Evolutionary conservation across 768 basidiomycete species (phyloP).

Genomic region (Pleurotus cornucopiae): DNA sequence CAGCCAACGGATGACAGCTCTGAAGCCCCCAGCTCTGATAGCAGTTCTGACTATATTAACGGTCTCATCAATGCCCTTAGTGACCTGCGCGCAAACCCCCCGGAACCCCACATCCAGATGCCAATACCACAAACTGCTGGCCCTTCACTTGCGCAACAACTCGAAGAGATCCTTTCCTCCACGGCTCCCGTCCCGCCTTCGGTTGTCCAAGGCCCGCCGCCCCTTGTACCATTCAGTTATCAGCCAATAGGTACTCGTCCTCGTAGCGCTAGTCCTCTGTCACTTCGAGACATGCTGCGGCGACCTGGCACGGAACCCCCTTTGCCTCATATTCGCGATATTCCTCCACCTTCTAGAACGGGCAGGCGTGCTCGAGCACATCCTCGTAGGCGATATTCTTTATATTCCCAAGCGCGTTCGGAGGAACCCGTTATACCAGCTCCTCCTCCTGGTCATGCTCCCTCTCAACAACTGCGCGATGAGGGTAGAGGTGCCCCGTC

Average conservation of each 20-base stretch:
- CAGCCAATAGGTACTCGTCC: conserved; percentile 36
- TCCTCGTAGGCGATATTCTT: background rate
- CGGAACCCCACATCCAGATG: conserved; percentile 18
- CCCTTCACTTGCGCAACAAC: conserved; percentile 52
- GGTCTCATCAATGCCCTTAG: conserved; percentile 17
- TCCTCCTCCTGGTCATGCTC: background rate
- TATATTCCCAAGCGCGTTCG: background rate
- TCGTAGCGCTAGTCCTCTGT: conserved; percentile 33
- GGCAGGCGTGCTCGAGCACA: background rate
- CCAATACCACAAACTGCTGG: conserved; percentile 46
- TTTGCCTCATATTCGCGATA: conserved; percentile 6
- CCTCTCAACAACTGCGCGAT: background rate
- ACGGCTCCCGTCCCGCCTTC: conserved; percentile 33
- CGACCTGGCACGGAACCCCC: conserved; percentile 26
- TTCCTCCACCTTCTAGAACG: background rate
- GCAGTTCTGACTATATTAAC: background rate
- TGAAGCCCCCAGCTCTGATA: background rate
- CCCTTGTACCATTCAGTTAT: conserved; percentile 50
- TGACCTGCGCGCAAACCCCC: conserved; percentile 8
- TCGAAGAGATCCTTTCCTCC: conserved; percentile 57
- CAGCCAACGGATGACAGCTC: conserved; percentile 14
- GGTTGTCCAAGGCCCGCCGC: conserved; percentile 44
- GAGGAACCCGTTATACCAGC: conserved; percentile 8
- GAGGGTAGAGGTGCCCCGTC: background rate
- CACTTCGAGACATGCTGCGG: conserved; percentile 22